Base-by-base conservation (phyloP, 805 yeast genomes). In the Trichomonascus vanleenenianus region DNA sequence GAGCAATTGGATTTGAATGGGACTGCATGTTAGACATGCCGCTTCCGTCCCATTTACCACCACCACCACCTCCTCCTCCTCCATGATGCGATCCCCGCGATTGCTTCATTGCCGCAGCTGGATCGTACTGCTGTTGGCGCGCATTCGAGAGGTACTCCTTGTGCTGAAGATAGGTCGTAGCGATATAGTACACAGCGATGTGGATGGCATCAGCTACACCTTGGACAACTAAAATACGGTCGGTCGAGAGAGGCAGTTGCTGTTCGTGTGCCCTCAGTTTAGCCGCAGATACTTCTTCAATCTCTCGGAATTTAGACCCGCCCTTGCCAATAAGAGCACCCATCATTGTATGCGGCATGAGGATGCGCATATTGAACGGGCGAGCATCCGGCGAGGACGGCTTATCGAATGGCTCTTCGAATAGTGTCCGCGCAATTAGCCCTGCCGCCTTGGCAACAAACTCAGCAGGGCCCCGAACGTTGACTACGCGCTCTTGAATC, bases 171-270 rank as follows among this genome's bases (percentile, higher is more conserved):
- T 81, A 71, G 2, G 84, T 81, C 60, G 80, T 83, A 1, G 84
- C 79, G 46, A 84, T 72, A 59, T 81, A 83, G 62, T 81, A 85
- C 0, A 80, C 70, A 8, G 95, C 95, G 54, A 85, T 84, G 58
- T 85, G 94, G 36, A 87, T 76, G 1, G 95, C 88, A 65, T 86
- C 95, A 1, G 88, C 87, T 11, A 84, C 91, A 5, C 95, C 95
- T 3, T 74, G 68, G 6, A 86, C 74, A 19, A 79, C 71, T 40
- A 87, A 66, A 16, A 83, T 70, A 48, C 95, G 72, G 60, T 87
- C 96, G 12, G 88, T 85, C 0, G 91, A 82, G 49, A 74, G 75
- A 1, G 93, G 85, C 52, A 87, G 65, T 12, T 81, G 75, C 39
- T 77, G 76, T 36, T 82, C 86, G 19, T 82, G 84, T 2, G 94